These are phyloP conservation scores for Homolaphlyctis polyrhiza DNA, from an alignment of 371 early-diverging fungal genomes.

Conservation along the genomic window DNA sequence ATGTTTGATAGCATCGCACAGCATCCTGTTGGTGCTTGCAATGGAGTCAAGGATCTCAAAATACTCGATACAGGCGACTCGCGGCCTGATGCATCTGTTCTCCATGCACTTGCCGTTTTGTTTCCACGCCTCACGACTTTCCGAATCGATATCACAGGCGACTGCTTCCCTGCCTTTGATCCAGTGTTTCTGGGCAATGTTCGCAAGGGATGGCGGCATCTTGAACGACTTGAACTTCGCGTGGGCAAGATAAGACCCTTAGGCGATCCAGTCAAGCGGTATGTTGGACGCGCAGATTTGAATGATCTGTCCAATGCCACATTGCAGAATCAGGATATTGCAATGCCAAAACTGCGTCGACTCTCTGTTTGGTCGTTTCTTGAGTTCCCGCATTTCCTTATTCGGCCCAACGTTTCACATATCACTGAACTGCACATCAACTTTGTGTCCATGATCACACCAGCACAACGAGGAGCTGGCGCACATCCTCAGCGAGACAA, in stretches of 20 bases:
- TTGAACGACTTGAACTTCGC: neutral
- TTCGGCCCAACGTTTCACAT: neutral
- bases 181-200: neutral
- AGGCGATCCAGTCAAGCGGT: neutral
- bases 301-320: too few species aligned
- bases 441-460: neutral
- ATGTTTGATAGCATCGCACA: neutral
- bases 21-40: neutral
- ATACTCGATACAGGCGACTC: neutral
- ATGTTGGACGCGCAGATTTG: neutral
- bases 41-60: neutral
- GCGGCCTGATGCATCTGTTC: neutral
- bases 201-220: neutral
- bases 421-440: neutral
- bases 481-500: neutral
- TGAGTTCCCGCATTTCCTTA: neutral
- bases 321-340: neutral
- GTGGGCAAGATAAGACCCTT: neutral
- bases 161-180: neutral
- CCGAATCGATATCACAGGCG: neutral
- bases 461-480: neutral
- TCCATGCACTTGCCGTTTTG: neutral
- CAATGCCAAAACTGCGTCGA: neutral
- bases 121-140: neutral
- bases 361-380: conserved; percentile 4